Base-by-base conservation (phyloP, 2,329 filamentous ascomycete species). In the Stromatinia cepivora region DNA sequence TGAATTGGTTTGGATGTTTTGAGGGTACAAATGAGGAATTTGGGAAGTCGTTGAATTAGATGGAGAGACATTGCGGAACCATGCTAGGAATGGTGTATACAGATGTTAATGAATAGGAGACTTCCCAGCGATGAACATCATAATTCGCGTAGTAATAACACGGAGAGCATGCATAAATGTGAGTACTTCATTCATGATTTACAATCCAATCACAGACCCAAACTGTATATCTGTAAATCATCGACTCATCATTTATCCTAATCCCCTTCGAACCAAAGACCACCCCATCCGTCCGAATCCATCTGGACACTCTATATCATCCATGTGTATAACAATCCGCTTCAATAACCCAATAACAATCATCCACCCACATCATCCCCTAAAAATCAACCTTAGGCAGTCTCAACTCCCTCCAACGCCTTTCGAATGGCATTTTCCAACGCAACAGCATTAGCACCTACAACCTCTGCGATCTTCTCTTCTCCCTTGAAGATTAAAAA, bases 401-500 rank as follows among this genome's bases (percentile, higher is more conserved):
- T 28, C 56, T 48, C 11, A n/a, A 9, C 28, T 3, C 3, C 58
- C 20, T 7, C 67, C 6, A 53, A 1, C 28, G 69, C 70, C 20
- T 58, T 66, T 39, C 69, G 53, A 69, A 78, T 77, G 66, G 75
- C 77, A n/a, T 65, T 69, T 81, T 87, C 80, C 70, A 97, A 82
- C n/a, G 85, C 88, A 62, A 81, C 79, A n/a, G 90, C 90, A 82
- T 93, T 93, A 76, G 93, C 93, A 72, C 94, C 94, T 39, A 95
- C 87, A 70, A 97, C 82, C 81, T 92, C 90, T 56, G 82, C 84
- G 48, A 88, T 81, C 84, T 92, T 90, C 80, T 92, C 80, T 73
- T 91, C 93, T 75, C 89, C 81, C 86, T 93, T 92, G 87, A 93
- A 97, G 78, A 96, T 80, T 69, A 91, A 78, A 83, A 98, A 97